Conservation (phyloP, 257 asterid species). For the Apocynum venetum region DNA sequence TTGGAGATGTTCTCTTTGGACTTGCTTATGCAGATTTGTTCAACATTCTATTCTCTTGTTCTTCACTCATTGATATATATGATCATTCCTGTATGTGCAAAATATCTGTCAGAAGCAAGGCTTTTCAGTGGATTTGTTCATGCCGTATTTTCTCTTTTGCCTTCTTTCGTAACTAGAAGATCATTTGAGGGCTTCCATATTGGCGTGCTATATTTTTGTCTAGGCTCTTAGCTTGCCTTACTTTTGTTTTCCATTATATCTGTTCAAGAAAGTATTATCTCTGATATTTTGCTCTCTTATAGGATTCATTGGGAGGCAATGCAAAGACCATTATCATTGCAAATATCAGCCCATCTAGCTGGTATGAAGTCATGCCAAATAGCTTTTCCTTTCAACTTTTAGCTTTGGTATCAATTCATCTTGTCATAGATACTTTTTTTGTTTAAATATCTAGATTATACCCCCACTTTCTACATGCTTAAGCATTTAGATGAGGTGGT, state of each 20-base stretch:
- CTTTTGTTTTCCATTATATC: neutral
- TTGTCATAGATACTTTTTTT: neutral
- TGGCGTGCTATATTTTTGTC: neutral
- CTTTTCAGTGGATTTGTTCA: neutral
- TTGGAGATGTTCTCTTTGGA: neutral
- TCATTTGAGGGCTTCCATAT: neutral
- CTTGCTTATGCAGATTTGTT: neutral
- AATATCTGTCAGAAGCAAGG: neutral
- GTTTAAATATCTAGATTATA: neutral
- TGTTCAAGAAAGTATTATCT: neutral
- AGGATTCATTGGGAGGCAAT: slow-evolving; percentile 98
- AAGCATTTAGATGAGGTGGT: neutral
- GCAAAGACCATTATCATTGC: slow-evolving; percentile 95
- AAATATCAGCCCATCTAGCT: slow-evolving; percentile 80
- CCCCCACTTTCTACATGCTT: neutral
- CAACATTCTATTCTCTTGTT: neutral
- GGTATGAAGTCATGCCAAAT: slow-evolving; percentile 37
- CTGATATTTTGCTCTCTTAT: slow-evolving; percentile 15
- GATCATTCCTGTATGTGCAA: neutral
- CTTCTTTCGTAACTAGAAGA: neutral
- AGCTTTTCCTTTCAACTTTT: slow-evolving; percentile 3
- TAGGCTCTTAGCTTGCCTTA: neutral
- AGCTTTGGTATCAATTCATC: neutral
- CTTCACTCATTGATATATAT: neutral
- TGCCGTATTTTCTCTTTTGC: neutral